Percentiles rank a stretch among this genome's conserved stretches.
These are phyloP conservation scores for Moricandia arvensis DNA, from an alignment of 345 rosid species.

Conservation along the genomic window DNA sequence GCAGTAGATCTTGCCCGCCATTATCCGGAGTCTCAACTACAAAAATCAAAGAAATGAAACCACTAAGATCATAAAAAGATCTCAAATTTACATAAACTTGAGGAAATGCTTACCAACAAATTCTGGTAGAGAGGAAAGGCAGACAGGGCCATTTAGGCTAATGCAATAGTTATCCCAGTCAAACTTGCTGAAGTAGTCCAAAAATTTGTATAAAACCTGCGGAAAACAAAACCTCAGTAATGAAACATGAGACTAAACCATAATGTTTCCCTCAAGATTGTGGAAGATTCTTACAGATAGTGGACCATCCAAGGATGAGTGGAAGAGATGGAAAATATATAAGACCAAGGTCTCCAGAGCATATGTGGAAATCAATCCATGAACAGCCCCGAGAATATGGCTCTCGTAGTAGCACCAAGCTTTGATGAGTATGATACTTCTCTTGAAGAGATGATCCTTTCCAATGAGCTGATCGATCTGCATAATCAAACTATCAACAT, in stretches of 20 bases:
- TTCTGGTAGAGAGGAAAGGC: constrained; percentile 65
- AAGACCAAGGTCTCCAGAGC: constrained; percentile 87
- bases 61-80: constrained; percentile 19
- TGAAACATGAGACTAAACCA: constrained; percentile 15
- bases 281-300: constrained; percentile 59
- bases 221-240: constrained; percentile 3
- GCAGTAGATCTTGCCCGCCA: constrained; percentile 56
- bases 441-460: constrained; percentile 76
- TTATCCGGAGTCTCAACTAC: constrained; percentile 60
- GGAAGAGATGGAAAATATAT: constrained; percentile 76
- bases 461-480: constrained; percentile 72
- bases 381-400: constrained; percentile 88
- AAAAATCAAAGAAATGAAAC: constrained; percentile 20
- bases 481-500: constrained; percentile 19
- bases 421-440: constrained; percentile 79
- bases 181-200: constrained; percentile 93
- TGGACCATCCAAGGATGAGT: constrained; percentile 71
- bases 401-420: constrained; percentile 97
- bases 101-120: constrained; percentile 53
- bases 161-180: constrained; percentile 93
- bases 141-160: constrained; percentile 73
- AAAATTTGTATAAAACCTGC: constrained; percentile 78
- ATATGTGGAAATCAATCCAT: constrained; percentile 85
- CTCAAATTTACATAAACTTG: background rate
- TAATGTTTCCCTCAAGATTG: background rate